A percentile compares a stretch with the other conserved stretches of the same genome.
Evolutionary conservation across 2,329 filamentous ascomycete genomes (phyloP).

Genomic region (Pseudogymnoascus sp.): DNA sequence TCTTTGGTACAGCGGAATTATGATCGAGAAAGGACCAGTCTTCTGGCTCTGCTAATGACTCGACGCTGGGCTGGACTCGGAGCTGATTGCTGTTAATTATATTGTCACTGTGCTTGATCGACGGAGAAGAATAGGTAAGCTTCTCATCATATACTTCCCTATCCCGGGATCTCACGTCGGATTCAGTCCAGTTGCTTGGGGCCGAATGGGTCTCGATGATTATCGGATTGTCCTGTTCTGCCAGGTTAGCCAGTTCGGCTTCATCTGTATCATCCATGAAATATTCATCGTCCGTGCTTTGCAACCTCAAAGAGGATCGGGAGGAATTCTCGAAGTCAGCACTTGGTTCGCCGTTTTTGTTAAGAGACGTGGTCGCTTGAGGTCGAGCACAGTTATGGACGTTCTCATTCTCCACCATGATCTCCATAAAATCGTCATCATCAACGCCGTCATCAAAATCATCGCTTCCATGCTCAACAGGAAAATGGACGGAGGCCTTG

Average conservation of each 20-base stretch:
- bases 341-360: background rate
- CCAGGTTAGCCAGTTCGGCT: constrained; percentile 21
- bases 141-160: constrained; percentile 22
- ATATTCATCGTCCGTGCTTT: constrained; percentile 21
- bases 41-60: constrained; percentile 14
- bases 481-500: background rate
- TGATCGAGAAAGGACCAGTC: constrained; percentile 20
- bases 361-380: background rate
- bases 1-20: background rate
- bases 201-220: constrained; percentile 18
- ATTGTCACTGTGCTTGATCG: background rate
- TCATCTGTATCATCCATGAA: constrained; percentile 21
- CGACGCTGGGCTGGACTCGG: background rate
- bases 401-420: constrained; percentile 11
- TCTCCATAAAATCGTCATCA: constrained; percentile 14
- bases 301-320: background rate
- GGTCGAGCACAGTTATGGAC: background rate
- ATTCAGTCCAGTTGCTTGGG: constrained; percentile 16
- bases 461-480: background rate
- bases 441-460: constrained; percentile 1
- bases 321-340: background rate
- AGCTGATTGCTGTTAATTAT: constrained; percentile 7
- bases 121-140: constrained; percentile 23
- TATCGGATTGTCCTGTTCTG: constrained; percentile 6
- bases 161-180: constrained; percentile 11